Base-by-base conservation (phyloP, 371 early-diverging fungal species). In the Apophysomyces ossiformis region DNA sequence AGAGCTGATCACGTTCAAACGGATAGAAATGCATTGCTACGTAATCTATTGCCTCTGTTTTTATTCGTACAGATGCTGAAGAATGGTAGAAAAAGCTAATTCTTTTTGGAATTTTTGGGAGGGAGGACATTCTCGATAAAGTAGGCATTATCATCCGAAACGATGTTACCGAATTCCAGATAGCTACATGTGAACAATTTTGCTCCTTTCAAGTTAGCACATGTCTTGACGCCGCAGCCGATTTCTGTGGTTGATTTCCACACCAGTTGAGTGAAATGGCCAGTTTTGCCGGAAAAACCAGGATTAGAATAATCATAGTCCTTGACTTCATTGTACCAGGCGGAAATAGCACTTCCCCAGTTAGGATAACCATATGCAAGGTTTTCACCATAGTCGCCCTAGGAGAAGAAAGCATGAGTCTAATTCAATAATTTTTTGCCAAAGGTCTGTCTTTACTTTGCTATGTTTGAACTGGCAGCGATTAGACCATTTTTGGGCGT, bases 181-280 rank as follows among this genome's bases (percentile, higher is more conserved):
- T 83, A 87, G 50, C 80, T 70, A 68, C 87, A 87, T 36, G 79
- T 78, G 68, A 81, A 84, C 36, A 82, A 60, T 21, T 72, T 67
- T 35, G 63, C 67, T 21, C 71, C 74, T 12, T 64, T 61, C 8
- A 64, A 36, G 37, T 74, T 70, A 38, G 67, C 60, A 70, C 87
- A 85, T 11, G 54, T 58, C 35, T 65, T 71, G 63, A 80, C 76
- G 74, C 83, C 87, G 47, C 87, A 85, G 3, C 87, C 85, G 11
- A 87, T 66, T 26, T 78, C 46, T 18, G 71, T 79, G 9, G 85
- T 84, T 8, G 65, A 54, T 45, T 79, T 79, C 85, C 87, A 87
- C 9, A 84, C 87, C 4, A 84, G 68, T 44, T 75, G 77, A 37
- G 87, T 85, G 54, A 85, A 86, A 50, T 86, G 87, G 32, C 84